Conservation (phyloP, 495 filamentous ascomycete genomes). For the Daldinia loculata region DNA sequence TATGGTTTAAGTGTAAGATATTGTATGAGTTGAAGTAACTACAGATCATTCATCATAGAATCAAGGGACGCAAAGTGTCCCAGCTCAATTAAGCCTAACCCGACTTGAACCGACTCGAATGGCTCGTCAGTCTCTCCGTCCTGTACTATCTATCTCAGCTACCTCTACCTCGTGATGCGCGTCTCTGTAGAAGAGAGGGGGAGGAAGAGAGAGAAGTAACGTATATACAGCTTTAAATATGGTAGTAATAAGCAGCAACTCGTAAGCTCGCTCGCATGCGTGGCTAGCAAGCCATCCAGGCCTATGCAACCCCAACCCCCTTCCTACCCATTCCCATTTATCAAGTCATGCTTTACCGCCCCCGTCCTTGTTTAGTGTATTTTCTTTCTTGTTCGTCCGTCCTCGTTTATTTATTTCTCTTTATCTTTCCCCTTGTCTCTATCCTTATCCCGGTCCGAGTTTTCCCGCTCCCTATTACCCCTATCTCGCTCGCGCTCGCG, state of each 20-base stretch:
- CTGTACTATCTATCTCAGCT: constrained; percentile 14
- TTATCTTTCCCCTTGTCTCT: constrained; percentile 36
- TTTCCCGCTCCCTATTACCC: constrained; percentile 24
- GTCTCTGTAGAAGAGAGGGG: constrained; percentile 6
- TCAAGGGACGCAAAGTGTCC: not conserved
- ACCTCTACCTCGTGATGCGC: constrained; percentile 4
- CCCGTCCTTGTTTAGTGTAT: not conserved
- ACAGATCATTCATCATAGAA: not conserved
- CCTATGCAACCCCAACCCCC: not conserved
- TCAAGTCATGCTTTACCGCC: not conserved
- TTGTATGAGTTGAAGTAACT: no score
- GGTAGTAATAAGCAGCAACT: not conserved
- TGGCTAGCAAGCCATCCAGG: not conserved
- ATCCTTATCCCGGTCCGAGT: constrained; percentile 26
- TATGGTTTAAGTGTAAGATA: no score
- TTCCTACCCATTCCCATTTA: not conserved
- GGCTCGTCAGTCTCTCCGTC: not conserved
- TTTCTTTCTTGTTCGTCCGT: not conserved
- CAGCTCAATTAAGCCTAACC: not conserved
- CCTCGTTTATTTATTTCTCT: constrained; percentile 5
- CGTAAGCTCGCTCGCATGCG: not conserved
- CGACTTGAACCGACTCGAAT: not conserved
- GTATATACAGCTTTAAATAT: constrained; percentile 31
- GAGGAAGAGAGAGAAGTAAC: constrained; percentile 3
- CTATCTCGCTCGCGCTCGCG: constrained; percentile 19